These are phyloP conservation scores for Phytophthora meadii DNA, from an alignment of 352 stramenopile genomes.

Conservation along the genomic window DNA sequence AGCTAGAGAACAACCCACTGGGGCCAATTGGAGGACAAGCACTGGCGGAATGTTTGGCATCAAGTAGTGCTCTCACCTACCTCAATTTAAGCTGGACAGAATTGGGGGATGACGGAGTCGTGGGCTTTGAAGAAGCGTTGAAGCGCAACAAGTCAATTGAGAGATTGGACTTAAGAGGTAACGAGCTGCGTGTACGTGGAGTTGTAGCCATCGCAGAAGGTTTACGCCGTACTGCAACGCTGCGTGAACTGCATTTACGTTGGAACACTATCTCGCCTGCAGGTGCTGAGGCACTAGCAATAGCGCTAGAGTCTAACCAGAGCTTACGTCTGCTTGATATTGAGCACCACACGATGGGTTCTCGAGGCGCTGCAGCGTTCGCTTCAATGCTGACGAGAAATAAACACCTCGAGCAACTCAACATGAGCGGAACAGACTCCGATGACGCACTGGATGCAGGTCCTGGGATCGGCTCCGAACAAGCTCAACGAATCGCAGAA, in stretches of 20 bases:
- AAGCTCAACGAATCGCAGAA: slow-evolving; percentile 50
- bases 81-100: slow-evolving; percentile 85
- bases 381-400: slow-evolving; percentile 69
- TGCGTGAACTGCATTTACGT: slow-evolving; percentile 74
- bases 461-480: slow-evolving; percentile 57
- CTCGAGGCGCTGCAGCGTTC: slow-evolving; percentile 60
- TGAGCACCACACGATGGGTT: slow-evolving; percentile 77
- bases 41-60: slow-evolving; percentile 65
- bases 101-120: slow-evolving; percentile 66
- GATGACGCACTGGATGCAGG: slow-evolving; percentile 51
- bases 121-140: slow-evolving; percentile 53
- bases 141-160: slow-evolving; percentile 51
- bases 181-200: slow-evolving; percentile 55
- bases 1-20: slow-evolving; percentile 77
- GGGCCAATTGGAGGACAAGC: slow-evolving; percentile 53
- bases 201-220: slow-evolving; percentile 64
- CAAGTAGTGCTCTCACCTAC: slow-evolving; percentile 62
- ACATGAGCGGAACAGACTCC: slow-evolving; percentile 72
- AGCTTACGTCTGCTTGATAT: slow-evolving; percentile 70
- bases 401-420: slow-evolving; percentile 56
- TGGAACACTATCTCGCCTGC: slow-evolving; percentile 72
- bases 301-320: slow-evolving; percentile 65
- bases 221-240: slow-evolving; percentile 55
- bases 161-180: slow-evolving; percentile 76
- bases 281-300: slow-evolving; percentile 63